phyloP scores from a whole-genome alignment of 441 rosid species.

The Aquilaria agallochum region DNA sequence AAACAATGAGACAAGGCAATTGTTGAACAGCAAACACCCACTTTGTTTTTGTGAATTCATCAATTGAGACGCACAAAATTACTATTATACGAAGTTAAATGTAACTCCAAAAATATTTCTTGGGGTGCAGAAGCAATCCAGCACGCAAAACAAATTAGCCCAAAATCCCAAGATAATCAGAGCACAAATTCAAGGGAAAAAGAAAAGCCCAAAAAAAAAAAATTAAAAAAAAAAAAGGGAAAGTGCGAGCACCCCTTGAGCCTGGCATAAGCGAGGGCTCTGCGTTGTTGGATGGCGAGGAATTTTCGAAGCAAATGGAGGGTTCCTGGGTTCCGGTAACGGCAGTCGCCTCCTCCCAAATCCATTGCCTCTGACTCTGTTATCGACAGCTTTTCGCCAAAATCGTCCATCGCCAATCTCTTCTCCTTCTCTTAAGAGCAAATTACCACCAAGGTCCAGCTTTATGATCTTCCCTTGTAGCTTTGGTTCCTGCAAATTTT shows the following conservation, averaged over 20 bases:
- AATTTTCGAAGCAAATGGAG: conserved; percentile 55
- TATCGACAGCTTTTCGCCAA: conserved; percentile 61
- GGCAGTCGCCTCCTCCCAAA: conserved; percentile 4
- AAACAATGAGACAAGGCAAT: neutral
- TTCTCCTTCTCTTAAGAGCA: too few species aligned
- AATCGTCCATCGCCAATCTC: conserved; percentile 52
- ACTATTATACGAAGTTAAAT: neutral
- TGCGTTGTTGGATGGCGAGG: conserved; percentile 71
- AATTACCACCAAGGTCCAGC: too few species aligned
- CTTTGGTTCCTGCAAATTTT: too few species aligned
- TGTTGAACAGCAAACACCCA: neutral
- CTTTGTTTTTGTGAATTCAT: too few species aligned
- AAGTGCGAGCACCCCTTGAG: conserved; percentile 47
- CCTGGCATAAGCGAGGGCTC: conserved; percentile 81
- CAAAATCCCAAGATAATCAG: neutral
- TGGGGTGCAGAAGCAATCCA: neutral
- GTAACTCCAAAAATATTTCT: neutral
- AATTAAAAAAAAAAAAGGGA: too few species aligned
- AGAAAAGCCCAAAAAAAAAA: neutral
- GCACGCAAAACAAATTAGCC: too few species aligned
- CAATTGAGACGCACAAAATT: neutral
- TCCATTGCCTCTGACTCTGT: conserved; percentile 34
- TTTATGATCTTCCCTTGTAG: too few species aligned
- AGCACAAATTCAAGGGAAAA: neutral
- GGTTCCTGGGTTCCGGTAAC: conserved; percentile 19